These are phyloP conservation scores for Kodamaea neixiangensis DNA, from an alignment of 805 yeast genomes.

Conservation along the genomic window DNA sequence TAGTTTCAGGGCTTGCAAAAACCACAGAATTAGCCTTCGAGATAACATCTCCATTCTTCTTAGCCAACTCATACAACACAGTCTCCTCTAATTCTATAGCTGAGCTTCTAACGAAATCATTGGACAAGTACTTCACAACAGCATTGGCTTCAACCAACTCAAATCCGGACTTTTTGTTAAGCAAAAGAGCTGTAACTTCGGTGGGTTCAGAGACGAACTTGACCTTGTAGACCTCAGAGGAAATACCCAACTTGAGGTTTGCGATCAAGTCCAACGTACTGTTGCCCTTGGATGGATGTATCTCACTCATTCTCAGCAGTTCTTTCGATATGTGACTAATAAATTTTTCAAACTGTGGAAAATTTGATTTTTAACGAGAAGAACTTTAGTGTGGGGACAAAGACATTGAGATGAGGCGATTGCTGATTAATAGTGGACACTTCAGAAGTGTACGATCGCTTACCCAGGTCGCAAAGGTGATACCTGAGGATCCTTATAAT, in stretches of 20 bases:
- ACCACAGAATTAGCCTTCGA: constrained; percentile 10
- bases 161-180: constrained; percentile 35
- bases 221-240: constrained; percentile 18
- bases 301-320: constrained; percentile 1
- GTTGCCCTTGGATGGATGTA: constrained; percentile 14
- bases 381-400: neutral
- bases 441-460: neutral
- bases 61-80: constrained; percentile 41
- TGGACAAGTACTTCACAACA: constrained; percentile 61
- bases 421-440: neutral
- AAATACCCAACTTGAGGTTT: constrained; percentile 28
- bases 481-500: neutral
- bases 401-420: neutral
- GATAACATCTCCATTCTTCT: constrained; percentile 30
- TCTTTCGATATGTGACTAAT: constrained; percentile 4
- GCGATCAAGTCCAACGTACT: constrained; percentile 20
- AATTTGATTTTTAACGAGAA: constrained; percentile 1
- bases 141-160: constrained; percentile 67
- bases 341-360: constrained; percentile 4
- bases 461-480: neutral
- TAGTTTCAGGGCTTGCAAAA: constrained; percentile 24
- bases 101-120: constrained; percentile 43
- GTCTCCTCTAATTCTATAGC: constrained; percentile 47
- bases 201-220: constrained; percentile 7
- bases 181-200: constrained; percentile 17